These are phyloP conservation scores for Paramecium pentaurelia DNA, from an alignment of 73 alveolate genomes.

Conservation along the genomic window DNA sequence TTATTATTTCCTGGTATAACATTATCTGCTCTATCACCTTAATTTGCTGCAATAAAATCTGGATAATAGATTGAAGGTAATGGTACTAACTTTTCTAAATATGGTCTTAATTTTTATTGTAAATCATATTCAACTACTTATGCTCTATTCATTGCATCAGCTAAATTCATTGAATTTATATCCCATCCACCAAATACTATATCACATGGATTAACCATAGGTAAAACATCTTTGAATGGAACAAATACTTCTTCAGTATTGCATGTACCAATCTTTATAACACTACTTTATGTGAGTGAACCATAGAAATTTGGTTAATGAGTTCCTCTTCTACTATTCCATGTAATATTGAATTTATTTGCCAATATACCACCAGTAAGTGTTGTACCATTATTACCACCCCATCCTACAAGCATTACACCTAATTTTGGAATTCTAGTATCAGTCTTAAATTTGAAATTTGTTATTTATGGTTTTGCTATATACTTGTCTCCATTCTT, in stretches of 20 bases:
- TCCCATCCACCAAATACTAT: conserved; percentile 94
- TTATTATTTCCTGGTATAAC: conserved; percentile 84
- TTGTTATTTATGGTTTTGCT: conserved; percentile 50
- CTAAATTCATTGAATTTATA: conserved; percentile 79
- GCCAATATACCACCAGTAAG: conserved; percentile 89
- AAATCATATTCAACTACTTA: conserved; percentile 75
- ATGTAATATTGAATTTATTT: conserved; percentile 71
- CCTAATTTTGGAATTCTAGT: conserved; percentile 87
- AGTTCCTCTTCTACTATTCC: conserved; percentile 93
- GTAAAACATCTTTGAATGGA: conserved; percentile 87
- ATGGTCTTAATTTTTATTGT: conserved; percentile 60
- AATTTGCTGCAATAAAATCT: conserved; percentile 94
- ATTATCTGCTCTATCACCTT: conserved; percentile 91
- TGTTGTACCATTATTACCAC: conserved; percentile 97
- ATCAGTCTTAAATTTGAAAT: conserved; percentile 75
- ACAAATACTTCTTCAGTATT: conserved; percentile 71
- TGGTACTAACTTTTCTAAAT: conserved; percentile 72
- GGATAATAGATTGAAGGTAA: conserved; percentile 82
- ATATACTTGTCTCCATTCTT: conserved; percentile 46
- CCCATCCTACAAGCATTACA: conserved; percentile 93
- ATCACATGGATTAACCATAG: conserved; percentile 93
- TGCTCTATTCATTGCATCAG: conserved; percentile 91
- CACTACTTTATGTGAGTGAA: conserved; percentile 85
- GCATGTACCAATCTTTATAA: conserved; percentile 79
- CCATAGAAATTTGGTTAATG: conserved; percentile 90